Base-by-base conservation (phyloP, 169 alveolate genomes). In the Besnoitia besnoiti region DNA sequence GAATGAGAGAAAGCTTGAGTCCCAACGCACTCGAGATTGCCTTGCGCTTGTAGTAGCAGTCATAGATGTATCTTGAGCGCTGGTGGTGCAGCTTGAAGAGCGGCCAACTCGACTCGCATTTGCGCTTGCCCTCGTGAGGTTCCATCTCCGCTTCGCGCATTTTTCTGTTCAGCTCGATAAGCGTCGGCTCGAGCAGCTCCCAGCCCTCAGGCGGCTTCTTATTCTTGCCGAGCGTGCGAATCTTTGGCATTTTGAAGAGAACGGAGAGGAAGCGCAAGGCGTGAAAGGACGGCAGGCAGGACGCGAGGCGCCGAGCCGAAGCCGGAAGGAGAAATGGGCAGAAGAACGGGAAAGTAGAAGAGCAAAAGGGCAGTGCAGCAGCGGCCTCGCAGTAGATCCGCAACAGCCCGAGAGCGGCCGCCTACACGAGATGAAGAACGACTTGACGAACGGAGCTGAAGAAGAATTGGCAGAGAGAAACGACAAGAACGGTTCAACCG, bases 91-190 rank as follows among this genome's bases (percentile, higher is more conserved):
- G 95, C 95, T 98, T 96, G 95, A 97, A 98, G 49, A 99, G 98
- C 46, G 99, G 99, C 99, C 99, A 99, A 39, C 98, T 95, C 44
- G 97, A 94, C 95, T 99, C 99, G 82, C 98, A 97, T 93, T 98
- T 98, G 80, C 99, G 95, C 94, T 98, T 99, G 61, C 99, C 99
- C 51, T 98, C 99, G 73, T 97, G 96, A 61, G 99, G 96, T 85
- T 97, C 99, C 80, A 96, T 97, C 94, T 98, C 99, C n/a, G 98
- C 98, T 77, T 98, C 99, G 92, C 99, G 96, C 99, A 99, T 98
- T 94, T 98, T 97, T 95, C 97, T 96, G 79, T 97, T 95, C 93
- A 98, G 96, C 93, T 99, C 99, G 47, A 94, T 95, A 85, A 99
- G 96, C 44, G 98, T 97, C 51, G 98, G 97, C 90, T 98, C 99